phyloP scores from a whole-genome alignment of 139 green algal species.

The Chlorella sp. region DNA sequence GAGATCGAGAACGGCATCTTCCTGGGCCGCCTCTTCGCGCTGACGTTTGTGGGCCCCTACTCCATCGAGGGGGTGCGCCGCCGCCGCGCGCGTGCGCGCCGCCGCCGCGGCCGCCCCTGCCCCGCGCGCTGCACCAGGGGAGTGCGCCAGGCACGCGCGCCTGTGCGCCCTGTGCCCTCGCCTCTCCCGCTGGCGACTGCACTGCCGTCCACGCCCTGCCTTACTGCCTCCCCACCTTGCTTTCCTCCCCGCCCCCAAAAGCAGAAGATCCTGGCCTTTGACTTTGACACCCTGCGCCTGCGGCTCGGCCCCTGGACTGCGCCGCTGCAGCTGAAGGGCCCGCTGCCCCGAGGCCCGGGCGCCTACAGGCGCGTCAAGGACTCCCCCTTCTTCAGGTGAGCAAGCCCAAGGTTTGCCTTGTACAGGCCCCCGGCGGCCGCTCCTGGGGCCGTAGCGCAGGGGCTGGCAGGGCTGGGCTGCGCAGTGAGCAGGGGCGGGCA shows the following conservation, averaged over 20 bases:
- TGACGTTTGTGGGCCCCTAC: constrained; percentile 48
- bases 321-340: constrained; percentile 24
- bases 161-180: too few species aligned
- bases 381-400: too few species aligned
- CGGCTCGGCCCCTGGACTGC: constrained; percentile 32
- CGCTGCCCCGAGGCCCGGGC: too few species aligned
- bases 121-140: too few species aligned
- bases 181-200: not conserved
- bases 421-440: too few species aligned
- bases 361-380: too few species aligned
- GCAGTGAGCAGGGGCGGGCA: too few species aligned
- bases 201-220: constrained; percentile 1
- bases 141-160: not conserved
- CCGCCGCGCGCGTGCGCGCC: too few species aligned
- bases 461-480: too few species aligned
- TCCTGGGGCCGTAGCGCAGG: too few species aligned
- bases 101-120: too few species aligned
- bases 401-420: too few species aligned
- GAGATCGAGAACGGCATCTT: constrained; percentile 60
- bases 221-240: not conserved
- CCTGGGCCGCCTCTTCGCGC: constrained; percentile 43
- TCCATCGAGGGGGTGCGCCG: constrained; percentile 29
- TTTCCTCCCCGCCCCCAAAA: not conserved
- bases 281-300: constrained; percentile 49
- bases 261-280: constrained; percentile 40